Percentiles rank a stretch among this genome's conserved stretches.
phyloP scores from a whole-genome alignment of 2,329 filamentous ascomycete species.

The Pseudocercospora fijiensis region DNA sequence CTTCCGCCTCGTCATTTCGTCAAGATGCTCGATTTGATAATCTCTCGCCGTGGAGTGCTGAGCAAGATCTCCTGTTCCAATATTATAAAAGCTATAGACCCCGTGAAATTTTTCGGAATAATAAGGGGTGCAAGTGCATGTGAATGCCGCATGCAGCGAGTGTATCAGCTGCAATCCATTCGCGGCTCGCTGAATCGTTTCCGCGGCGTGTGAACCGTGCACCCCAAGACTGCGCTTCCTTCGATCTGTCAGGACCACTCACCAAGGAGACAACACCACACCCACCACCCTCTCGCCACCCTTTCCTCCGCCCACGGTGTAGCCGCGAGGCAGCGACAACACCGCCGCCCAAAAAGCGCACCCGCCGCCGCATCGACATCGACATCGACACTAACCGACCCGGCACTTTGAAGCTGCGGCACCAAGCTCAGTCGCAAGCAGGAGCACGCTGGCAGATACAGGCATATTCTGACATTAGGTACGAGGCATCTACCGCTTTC shows the following conservation, averaged over 20 bases:
- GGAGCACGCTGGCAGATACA: conserved; percentile 23
- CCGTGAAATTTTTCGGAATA: not conserved
- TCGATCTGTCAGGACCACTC: not conserved
- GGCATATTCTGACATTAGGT: conserved; percentile 23
- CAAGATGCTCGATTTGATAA: not conserved
- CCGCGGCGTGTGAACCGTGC: not conserved
- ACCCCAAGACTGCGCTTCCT: not conserved
- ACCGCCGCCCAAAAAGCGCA: conserved; percentile 11
- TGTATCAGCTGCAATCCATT: not conserved
- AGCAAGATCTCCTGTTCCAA: too few species aligned
- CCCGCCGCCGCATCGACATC: conserved; percentile 9
- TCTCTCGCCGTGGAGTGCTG: not conserved
- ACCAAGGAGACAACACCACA: conserved; percentile 1
- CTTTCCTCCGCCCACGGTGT: conserved; percentile 13
- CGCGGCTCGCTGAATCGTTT: not conserved
- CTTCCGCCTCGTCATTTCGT: not conserved
- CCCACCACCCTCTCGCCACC: conserved; percentile 8
- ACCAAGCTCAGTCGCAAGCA: conserved; percentile 11
- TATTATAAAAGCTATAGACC: not conserved
- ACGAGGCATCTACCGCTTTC: conserved; percentile 3
- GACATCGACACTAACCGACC: conserved; percentile 9
- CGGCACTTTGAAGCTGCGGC: conserved; percentile 13
- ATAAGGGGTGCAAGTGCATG: not conserved
- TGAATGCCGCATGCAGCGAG: not conserved
- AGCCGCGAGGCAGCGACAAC: conserved; percentile 17